These are phyloP conservation scores for Centella asiatica DNA, from an alignment of 129 eudicot species.

Conservation along the genomic window DNA sequence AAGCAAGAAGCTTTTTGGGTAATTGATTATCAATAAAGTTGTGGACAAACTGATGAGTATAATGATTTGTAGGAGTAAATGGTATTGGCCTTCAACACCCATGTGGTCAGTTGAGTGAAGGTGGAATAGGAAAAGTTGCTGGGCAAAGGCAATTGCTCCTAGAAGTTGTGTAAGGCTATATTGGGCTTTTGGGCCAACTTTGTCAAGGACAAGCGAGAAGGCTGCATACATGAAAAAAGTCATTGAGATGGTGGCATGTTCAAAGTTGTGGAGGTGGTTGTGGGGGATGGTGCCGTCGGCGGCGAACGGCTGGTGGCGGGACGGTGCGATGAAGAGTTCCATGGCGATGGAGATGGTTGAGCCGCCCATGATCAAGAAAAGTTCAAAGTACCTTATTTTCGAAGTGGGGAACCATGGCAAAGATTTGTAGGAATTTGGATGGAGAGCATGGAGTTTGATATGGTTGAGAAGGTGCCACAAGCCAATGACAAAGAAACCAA, in stretches of 20 bases:
- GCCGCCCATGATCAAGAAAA: constrained; percentile 55
- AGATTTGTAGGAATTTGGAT: constrained; percentile 53
- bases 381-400: constrained; percentile 49
- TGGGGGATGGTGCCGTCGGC: constrained; percentile 73
- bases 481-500: constrained; percentile 65
- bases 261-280: constrained; percentile 87
- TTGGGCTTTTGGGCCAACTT: constrained; percentile 33
- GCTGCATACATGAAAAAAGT: constrained; percentile 54
- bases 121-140: constrained; percentile 81
- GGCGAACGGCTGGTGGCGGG: constrained; percentile 70
- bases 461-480: constrained; percentile 79
- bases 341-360: constrained; percentile 57
- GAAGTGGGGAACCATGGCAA: constrained; percentile 69
- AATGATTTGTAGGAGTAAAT: constrained; percentile 65
- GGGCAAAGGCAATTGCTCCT: constrained; percentile 58
- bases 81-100: constrained; percentile 98
- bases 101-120: constrained; percentile 93
- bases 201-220: constrained; percentile 55
- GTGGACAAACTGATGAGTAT: constrained; percentile 42
- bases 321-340: constrained; percentile 82
- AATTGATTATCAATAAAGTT: constrained; percentile 49
- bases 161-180: constrained; percentile 45
- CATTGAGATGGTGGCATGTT: constrained; percentile 63
- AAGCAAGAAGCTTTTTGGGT: constrained; percentile 41
- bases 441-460: constrained; percentile 45